Evolutionary conservation across 1,284 basidiomycete genomes (phyloP).

Genomic region (Tylopilus sp.): DNA sequence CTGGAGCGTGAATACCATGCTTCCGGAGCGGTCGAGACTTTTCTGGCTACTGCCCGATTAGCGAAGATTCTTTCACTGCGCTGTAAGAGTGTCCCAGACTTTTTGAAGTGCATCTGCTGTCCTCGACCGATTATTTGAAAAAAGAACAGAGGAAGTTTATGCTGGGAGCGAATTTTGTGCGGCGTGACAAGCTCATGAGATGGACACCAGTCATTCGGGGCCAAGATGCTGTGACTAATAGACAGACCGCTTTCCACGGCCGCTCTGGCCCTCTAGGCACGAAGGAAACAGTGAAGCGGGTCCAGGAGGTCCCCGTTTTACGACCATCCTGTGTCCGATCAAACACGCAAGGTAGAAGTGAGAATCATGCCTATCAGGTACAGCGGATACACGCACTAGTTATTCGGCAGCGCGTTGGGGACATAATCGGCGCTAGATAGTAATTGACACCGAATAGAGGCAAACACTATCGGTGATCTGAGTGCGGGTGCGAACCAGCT

Average conservation of each 20-base stretch:
- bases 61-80: background rate
- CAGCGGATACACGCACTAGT: background rate
- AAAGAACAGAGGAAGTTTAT: background rate
- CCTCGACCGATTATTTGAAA: background rate
- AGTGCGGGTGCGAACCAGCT: background rate
- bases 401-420: background rate
- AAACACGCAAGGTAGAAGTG: background rate
- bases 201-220: background rate
- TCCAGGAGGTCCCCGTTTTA: background rate
- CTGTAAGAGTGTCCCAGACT: background rate
- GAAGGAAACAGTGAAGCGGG: background rate
- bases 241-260: background rate
- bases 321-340: background rate
- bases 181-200: background rate
- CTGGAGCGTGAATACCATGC: background rate
- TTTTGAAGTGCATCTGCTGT: background rate
- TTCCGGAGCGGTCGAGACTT: no score
- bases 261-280: background rate
- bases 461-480: conserved; percentile 3
- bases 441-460: conserved; percentile 1
- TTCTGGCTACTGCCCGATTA: background rate
- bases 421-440: background rate
- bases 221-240: background rate
- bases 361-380: background rate
- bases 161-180: conserved; percentile 6